phyloP scores from a whole-genome alignment of 2,329 filamentous ascomycete genomes.

The Pestalotiopsis sp. region DNA sequence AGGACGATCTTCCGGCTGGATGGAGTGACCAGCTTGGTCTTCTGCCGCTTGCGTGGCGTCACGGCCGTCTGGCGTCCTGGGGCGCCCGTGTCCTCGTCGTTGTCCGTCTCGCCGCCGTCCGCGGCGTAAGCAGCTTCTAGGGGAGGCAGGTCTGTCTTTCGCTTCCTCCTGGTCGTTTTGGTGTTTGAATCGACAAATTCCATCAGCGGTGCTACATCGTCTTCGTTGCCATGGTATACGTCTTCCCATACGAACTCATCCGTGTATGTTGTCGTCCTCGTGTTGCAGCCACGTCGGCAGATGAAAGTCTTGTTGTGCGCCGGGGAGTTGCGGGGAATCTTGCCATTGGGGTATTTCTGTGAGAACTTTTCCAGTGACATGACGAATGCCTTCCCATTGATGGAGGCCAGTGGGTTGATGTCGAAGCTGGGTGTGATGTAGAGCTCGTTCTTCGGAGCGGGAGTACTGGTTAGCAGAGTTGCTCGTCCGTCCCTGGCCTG shows the following conservation, averaged over 20 bases:
- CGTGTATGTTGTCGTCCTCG: conserved; percentile 86
- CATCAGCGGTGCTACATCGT: conserved; percentile 68
- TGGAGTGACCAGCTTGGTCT: conserved; percentile 46
- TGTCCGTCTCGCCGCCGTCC: conserved; percentile 24
- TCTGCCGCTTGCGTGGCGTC: conserved; percentile 62
- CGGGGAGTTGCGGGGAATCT: conserved; percentile 70
- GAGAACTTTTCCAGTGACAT: conserved; percentile 73
- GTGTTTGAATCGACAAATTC: conserved; percentile 72
- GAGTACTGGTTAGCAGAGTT: not conserved
- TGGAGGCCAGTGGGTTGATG: conserved; percentile 81
- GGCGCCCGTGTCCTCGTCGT: conserved; percentile 32
- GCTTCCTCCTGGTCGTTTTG: conserved; percentile 65
- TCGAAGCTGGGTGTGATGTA: conserved; percentile 91
- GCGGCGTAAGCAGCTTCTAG: conserved; percentile 34
- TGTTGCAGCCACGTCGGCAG: conserved; percentile 87
- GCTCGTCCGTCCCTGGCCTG: not conserved
- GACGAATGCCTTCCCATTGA: conserved; percentile 85
- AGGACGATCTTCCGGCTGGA: conserved; percentile 61
- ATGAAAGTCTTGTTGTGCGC: conserved; percentile 87
- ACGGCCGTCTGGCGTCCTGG: conserved; percentile 33
- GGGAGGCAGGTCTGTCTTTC: conserved; percentile 26
- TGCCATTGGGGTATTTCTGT: conserved; percentile 72
- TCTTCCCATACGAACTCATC: conserved; percentile 93
- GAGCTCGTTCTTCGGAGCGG: conserved; percentile 70
- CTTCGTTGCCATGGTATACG: conserved; percentile 66